phyloP scores from a whole-genome alignment of 176 grass and related monocot species.

The Avena insularis region DNA sequence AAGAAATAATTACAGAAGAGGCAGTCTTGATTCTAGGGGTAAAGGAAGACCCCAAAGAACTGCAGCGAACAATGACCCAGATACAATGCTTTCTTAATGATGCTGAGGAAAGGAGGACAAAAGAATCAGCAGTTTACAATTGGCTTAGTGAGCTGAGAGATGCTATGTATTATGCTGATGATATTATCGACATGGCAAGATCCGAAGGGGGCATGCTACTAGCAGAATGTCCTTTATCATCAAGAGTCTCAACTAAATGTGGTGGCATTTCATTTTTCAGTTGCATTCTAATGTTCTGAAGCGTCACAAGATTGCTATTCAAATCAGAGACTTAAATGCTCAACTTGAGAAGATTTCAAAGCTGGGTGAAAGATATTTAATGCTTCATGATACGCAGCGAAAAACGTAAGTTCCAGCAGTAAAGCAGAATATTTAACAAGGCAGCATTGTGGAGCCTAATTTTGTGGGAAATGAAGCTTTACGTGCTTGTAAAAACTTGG shows the following conservation, averaged over 20 bases:
- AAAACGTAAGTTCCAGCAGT: neutral
- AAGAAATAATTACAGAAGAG: constrained; percentile 27
- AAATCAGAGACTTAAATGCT: neutral
- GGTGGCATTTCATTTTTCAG: neutral
- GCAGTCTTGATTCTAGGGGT: constrained; percentile 33
- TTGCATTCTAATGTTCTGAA: neutral
- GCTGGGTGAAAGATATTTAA: neutral
- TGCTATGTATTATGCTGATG: constrained; percentile 55
- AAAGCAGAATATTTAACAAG: no score
- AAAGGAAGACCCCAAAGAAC: constrained; percentile 12
- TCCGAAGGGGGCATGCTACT: constrained; percentile 26
- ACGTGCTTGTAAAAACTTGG: neutral
- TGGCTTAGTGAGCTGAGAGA: constrained; percentile 56
- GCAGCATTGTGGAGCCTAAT: constrained; percentile 33
- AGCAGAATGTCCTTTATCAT: neutral
- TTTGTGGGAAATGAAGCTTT: constrained; percentile 43
- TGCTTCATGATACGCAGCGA: neutral
- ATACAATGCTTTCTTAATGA: constrained; percentile 39
- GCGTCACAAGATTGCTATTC: neutral
- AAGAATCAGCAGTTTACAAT: neutral
- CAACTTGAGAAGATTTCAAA: constrained; percentile 6
- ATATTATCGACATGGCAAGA: constrained; percentile 50
- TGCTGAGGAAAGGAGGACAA: constrained; percentile 38
- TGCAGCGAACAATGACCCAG: constrained; percentile 8
- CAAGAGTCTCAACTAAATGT: neutral